Evolutionary conservation across 352 stramenopile genomes (phyloP).

Genomic region (Plasmopara viticola): DNA sequence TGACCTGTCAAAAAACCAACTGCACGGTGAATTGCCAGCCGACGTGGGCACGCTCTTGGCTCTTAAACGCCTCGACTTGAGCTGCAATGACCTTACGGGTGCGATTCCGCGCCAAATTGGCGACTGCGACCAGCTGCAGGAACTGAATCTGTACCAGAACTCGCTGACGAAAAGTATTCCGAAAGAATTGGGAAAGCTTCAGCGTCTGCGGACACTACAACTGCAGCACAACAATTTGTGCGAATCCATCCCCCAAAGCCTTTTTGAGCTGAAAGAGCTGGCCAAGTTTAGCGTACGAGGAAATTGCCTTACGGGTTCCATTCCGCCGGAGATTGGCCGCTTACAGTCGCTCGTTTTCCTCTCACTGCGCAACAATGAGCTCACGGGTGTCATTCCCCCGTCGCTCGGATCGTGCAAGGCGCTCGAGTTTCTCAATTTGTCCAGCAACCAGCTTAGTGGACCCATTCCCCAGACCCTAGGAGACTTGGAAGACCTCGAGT

Average conservation of each 20-base stretch:
- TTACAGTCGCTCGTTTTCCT: constrained; percentile 73
- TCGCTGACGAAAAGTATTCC: constrained; percentile 56
- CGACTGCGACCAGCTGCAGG: constrained; percentile 55
- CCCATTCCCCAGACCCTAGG: constrained; percentile 60
- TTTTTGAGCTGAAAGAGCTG: constrained; percentile 57
- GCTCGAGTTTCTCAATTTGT: constrained; percentile 83
- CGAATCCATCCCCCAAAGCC: constrained; percentile 38
- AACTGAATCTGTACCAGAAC: constrained; percentile 79
- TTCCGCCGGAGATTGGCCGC: constrained; percentile 56
- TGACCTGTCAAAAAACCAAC: constrained; percentile 77
- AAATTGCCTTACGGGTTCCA: constrained; percentile 65
- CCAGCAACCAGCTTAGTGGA: constrained; percentile 72
- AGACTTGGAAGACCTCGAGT: constrained; percentile 72
- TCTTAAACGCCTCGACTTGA: constrained; percentile 66
- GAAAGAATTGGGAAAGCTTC: constrained; percentile 42
- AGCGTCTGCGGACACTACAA: constrained; percentile 61
- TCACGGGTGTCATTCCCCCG: constrained; percentile 54
- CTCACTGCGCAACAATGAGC: constrained; percentile 80
- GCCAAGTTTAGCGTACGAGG: constrained; percentile 66
- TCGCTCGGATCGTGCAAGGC: constrained; percentile 66
- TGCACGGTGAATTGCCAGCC: constrained; percentile 56
- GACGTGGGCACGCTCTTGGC: constrained; percentile 42
- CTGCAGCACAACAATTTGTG: constrained; percentile 81
- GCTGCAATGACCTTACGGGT: constrained; percentile 71
- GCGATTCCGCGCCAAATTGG: constrained; percentile 38